A percentile compares a stretch with the other conserved stretches of the same genome.
Conservation (phyloP, 208 protist genomes). For the Crithidia fasciculata region DNA sequence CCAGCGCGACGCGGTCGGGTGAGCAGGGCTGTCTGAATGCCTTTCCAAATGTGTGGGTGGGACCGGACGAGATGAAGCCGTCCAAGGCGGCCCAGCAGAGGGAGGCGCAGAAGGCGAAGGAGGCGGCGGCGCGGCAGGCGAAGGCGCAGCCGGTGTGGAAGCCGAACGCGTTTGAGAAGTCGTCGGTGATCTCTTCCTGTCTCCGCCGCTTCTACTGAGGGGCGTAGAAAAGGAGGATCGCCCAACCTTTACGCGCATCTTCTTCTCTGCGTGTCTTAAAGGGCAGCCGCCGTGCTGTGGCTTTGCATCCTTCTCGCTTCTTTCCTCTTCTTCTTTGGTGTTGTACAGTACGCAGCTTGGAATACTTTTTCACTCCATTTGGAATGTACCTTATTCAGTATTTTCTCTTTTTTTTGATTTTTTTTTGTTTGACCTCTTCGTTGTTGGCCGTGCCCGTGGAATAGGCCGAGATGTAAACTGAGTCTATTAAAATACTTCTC, state of each 20-base stretch:
- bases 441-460: too few relatives aligned
- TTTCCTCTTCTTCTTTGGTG: conserved; percentile 10
- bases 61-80: conserved; percentile 41
- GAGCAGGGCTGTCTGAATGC: conserved; percentile 63
- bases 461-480: too few relatives aligned
- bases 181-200: conserved; percentile 78
- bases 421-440: not conserved
- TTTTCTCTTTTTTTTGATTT: not conserved
- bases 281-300: not conserved
- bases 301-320: not conserved
- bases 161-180: conserved; percentile 79
- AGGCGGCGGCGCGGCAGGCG: conserved; percentile 28
- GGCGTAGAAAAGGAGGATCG: not conserved
- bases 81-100: conserved; percentile 32
- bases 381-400: not conserved
- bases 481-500: not conserved
- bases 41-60: conserved; percentile 81
- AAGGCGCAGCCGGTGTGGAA: conserved; percentile 68
- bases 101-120: conserved; percentile 40
- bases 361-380: conserved; percentile 3
- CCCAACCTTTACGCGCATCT: not conserved
- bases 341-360: too few relatives aligned
- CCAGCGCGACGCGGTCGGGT: conserved; percentile 36
- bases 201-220: conserved; percentile 81
- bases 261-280: not conserved